These are phyloP conservation scores for Terfezia claveryi DNA, from an alignment of 495 filamentous ascomycete species.

Conservation along the genomic window DNA sequence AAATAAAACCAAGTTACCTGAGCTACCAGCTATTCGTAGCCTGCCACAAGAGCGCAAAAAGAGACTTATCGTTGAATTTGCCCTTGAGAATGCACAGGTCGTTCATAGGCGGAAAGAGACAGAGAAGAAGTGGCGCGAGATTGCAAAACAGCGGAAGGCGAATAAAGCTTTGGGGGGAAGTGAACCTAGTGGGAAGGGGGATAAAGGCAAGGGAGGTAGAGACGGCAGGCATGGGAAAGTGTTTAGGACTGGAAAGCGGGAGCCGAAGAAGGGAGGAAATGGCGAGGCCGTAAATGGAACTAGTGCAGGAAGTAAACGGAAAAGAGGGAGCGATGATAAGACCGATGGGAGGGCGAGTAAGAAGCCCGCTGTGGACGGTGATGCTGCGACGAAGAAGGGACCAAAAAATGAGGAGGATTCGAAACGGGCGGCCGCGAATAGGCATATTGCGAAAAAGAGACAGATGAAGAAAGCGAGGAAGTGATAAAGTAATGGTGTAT, in stretches of 20 bases:
- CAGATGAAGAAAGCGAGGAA: slow-evolving; percentile 4
- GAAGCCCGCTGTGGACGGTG: too few relatives aligned
- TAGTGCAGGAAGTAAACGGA: background rate
- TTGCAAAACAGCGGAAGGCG: slow-evolving; percentile 12
- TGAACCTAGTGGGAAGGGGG: background rate
- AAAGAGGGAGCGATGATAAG: background rate
- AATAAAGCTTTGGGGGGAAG: background rate
- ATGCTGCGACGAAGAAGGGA: slow-evolving; percentile 1
- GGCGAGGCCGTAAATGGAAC: slow-evolving; percentile 3
- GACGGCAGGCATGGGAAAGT: background rate
- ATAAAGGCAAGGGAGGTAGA: slow-evolving; percentile 2
- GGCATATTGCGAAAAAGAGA: slow-evolving; percentile 15
- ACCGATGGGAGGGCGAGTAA: too few relatives aligned
- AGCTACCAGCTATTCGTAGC: background rate
- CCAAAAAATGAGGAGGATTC: slow-evolving; percentile 4
- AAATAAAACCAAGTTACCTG: slow-evolving; percentile 6
- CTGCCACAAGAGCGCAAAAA: slow-evolving; percentile 36
- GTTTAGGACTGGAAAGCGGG: background rate
- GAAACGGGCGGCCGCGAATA: slow-evolving; percentile 10
- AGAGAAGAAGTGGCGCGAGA: slow-evolving; percentile 18
- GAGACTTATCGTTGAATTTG: slow-evolving; percentile 85
- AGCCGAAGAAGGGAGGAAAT: background rate
- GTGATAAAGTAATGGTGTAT: too few relatives aligned
- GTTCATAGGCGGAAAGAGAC: slow-evolving; percentile 51
- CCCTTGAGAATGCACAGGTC: slow-evolving; percentile 94